Base-by-base conservation (phyloP, 768 basidiomycete genomes). In the Phanerochaete carnosa region DNA sequence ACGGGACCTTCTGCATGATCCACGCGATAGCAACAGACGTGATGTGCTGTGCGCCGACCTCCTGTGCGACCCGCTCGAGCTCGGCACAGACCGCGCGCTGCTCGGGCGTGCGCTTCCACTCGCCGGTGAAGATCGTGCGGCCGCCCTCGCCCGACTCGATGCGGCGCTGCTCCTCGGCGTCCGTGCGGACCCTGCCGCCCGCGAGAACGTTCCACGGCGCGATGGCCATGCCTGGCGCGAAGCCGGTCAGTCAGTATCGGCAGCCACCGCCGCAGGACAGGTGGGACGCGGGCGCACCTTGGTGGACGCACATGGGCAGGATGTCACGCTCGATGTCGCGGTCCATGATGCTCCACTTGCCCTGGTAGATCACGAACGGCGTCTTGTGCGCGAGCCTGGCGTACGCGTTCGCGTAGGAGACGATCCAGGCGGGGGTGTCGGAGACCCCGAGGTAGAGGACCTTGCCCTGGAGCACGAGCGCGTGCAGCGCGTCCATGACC, bases 401-500 rank as follows among this genome's bases (percentile, higher is more conserved):
- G 63, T 75, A 77, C 55, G 72, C 68, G 66, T 79, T 77, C 7
- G 70, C 70, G 45, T 63, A 57, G 15, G 69, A 43, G 11, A 73
- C 73, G 43, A 72, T 32, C 70, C 73, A 75, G 0, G 75, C 74
- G 1, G 72, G 72, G 0, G 67, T 61, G 52, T 71, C 69, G 23
- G 66, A 67, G 12, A 67, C 56, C 15, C 66, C 68, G 11, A 68
- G 62, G 23, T 68, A 67, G 33, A 68, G 57, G 11, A 83, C 80
- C 62, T 84, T 82, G 29, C 82, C 79, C 37, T 72, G 68, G 16
- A 66, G 66, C 30, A 85, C 79, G 28, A 85, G 74, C 15, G 73
- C 70, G 61, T 85, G 79, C 2, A 86, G 70, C 2, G 71, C 65
- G 43, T 76, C 73, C 82, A 85, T 82, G 39, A 84, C 68, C 67